Evolutionary conservation across 495 filamentous ascomycete species (phyloP), one percentile per base, ranked within the genome.

Genomic region (Xylaria intraflava): DNA sequence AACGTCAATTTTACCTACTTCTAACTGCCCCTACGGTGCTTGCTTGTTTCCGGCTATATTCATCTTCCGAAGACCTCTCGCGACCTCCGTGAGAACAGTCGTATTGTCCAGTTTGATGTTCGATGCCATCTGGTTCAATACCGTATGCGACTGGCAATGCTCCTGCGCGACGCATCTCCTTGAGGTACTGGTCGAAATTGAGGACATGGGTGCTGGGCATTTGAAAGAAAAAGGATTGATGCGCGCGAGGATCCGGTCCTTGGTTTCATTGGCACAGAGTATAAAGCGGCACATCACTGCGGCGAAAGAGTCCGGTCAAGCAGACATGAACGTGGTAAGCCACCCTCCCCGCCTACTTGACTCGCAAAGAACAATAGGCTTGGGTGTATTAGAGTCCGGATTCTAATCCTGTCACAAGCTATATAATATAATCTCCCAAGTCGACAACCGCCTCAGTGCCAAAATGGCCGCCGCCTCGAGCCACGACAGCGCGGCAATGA

Each of bases 391-490:
- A n/a, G n/a, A n/a, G n/a, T n/a, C n/a, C n/a, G n/a, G 17, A 9
- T 9, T 43, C 3, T 12, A 27, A 27, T 27, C 23, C 17, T 20
- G 27, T 6, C 44, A 46, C 12, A 26, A 49, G 46, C 20, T 49
- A 14, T 33, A 49, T 11, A 49, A 31, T 17, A 39, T 49, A 6
- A 49, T 49, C 46, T 39, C 46, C 20, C 46, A 49, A 27, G 65
- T 64, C 14, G 61, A 65, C 14, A 67, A 69, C 22, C 69, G 70
- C 35, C 65, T 62, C 7, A 62, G 56, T 9, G 66, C 68, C 1
- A 66, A 70, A 40, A 64, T 70, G 23, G 69, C 65, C 1, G 69
- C 64, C 0, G 64, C 64, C 0, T 62, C 31, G 30, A 53, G 14
- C 20, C 46, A 27, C 20, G 70, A 76, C 54, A 72, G 67, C 49